A percentile compares a stretch with the other conserved stretches of the same genome.
Conservation (phyloP, 208 protist genomes). For the Acanthamoeba triangularis region DNA sequence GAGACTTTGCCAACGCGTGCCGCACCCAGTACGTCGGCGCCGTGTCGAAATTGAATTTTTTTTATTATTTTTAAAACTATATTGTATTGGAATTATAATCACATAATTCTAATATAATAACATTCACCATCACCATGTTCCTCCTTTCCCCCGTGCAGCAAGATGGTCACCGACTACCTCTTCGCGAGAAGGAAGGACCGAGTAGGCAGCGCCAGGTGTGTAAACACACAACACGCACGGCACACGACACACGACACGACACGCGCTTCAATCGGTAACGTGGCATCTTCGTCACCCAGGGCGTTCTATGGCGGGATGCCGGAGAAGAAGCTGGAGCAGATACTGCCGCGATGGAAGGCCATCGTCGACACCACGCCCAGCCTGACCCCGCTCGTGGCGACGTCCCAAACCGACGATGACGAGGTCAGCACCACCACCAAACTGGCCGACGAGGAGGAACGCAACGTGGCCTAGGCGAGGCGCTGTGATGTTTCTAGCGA, state of each 20-base stretch:
- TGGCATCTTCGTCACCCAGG: too few relatives aligned
- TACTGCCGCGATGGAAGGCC: neutral
- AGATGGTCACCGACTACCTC: neutral
- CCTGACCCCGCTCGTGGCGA: too few relatives aligned
- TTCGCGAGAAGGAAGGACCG: neutral
- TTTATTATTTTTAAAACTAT: neutral
- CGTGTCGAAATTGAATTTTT: too few relatives aligned
- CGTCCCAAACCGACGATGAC: too few relatives aligned
- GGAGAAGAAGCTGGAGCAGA: constrained; percentile 40
- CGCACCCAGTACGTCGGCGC: neutral
- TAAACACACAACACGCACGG: too few relatives aligned
- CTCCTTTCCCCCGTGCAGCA: neutral
- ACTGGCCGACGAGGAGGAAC: too few relatives aligned
- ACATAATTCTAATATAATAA: neutral
- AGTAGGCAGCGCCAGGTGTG: neutral
- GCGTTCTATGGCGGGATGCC: neutral
- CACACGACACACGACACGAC: too few relatives aligned
- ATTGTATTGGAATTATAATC: neutral
- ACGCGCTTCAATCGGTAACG: too few relatives aligned
- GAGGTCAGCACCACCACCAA: too few relatives aligned
- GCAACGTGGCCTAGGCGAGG: too few relatives aligned
- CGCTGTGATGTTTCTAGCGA: too few relatives aligned
- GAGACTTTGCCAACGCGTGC: constrained; percentile 19
- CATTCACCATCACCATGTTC: too few relatives aligned
- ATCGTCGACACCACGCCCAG: constrained; percentile 10